These are phyloP conservation scores for Byssochlamys sp. DNA, from an alignment of 2,329 filamentous ascomycete species.

Conservation along the genomic window DNA sequence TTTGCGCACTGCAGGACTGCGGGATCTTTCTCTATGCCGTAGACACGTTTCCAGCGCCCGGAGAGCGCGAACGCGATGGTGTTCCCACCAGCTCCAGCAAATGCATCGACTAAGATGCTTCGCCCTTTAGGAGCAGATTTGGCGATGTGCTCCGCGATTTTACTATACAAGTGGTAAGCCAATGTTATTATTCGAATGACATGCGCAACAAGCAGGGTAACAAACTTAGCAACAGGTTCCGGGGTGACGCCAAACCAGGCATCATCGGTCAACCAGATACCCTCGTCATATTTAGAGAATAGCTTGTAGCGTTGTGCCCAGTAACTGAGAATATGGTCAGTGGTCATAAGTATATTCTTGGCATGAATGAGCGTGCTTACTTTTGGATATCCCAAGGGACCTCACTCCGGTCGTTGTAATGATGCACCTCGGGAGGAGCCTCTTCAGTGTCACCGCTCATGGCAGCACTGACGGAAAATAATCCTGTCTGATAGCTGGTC, in stretches of 20 bases:
- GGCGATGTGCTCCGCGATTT: slow-evolving; percentile 65
- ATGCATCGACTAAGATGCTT: slow-evolving; percentile 70
- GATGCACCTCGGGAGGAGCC: slow-evolving; percentile 43
- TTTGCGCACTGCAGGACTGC: slow-evolving; percentile 79
- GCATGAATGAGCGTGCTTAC: slow-evolving; percentile 39
- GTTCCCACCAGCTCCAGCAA: slow-evolving; percentile 87
- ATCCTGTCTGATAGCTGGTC: not conserved
- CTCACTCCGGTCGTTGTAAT: slow-evolving; percentile 61
- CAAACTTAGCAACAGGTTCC: slow-evolving; percentile 75
- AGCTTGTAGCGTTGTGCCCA: slow-evolving; percentile 82
- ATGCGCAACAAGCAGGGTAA: slow-evolving; percentile 6
- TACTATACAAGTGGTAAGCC: slow-evolving; percentile 36
- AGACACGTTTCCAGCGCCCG: slow-evolving; percentile 68
- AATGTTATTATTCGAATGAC: slow-evolving; percentile 1
- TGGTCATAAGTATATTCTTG: not conserved
- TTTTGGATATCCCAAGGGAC: slow-evolving; percentile 80
- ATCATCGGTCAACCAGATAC: slow-evolving; percentile 81
- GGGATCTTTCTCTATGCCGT: slow-evolving; percentile 78
- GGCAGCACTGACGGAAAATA: slow-evolving; percentile 1
- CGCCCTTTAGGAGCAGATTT: slow-evolving; percentile 46
- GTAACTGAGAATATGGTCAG: slow-evolving; percentile 51
- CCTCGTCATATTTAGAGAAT: slow-evolving; percentile 78
- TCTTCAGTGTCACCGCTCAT: slow-evolving; percentile 25
- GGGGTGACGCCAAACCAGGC: slow-evolving; percentile 97
- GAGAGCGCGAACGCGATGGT: slow-evolving; percentile 85